Percentiles rank a stretch among this genome's conserved stretches.
These are phyloP conservation scores for Fomitopsis palustris DNA, from an alignment of 1,284 basidiomycete genomes.

Conservation along the genomic window DNA sequence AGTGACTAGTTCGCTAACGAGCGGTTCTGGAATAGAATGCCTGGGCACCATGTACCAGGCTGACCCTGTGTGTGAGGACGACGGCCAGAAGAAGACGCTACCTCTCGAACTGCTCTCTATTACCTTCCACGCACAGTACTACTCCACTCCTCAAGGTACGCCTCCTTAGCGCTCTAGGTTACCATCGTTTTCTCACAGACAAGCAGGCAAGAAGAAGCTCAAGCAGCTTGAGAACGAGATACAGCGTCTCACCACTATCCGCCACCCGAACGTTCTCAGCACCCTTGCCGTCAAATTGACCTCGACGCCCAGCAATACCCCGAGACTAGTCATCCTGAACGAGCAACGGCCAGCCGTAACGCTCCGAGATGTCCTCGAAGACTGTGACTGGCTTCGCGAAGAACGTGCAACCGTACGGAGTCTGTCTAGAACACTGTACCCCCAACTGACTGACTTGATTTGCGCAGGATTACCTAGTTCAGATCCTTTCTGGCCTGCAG, in stretches of 20 bases:
- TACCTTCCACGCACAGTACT: conserved; percentile 64
- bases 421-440: too few species aligned
- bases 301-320: conserved; percentile 43
- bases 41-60: conserved; percentile 66
- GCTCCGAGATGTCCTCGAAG: conserved; percentile 64
- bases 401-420: conserved; percentile 55
- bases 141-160: conserved; percentile 57
- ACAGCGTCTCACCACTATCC: conserved; percentile 51
- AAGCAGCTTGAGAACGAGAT: conserved; percentile 63
- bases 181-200: neutral
- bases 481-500: conserved; percentile 65
- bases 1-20: neutral
- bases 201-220: conserved; percentile 57
- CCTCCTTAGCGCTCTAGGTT: neutral
- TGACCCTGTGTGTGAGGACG: conserved; percentile 66
- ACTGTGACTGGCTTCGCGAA: conserved; percentile 62
- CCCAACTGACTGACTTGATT: neutral
- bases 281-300: conserved; percentile 64
- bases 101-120: conserved; percentile 66
- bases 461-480: conserved; percentile 61
- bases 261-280: conserved; percentile 58
- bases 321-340: conserved; percentile 57
- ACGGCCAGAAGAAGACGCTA: conserved; percentile 37
- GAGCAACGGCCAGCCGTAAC: conserved; percentile 65
- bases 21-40: conserved; percentile 39